Percentiles rank a stretch among this genome's conserved stretches.
Evolutionary conservation across 495 filamentous ascomycete genomes (phyloP).

Genomic region (Penicillium cinerascens): DNA sequence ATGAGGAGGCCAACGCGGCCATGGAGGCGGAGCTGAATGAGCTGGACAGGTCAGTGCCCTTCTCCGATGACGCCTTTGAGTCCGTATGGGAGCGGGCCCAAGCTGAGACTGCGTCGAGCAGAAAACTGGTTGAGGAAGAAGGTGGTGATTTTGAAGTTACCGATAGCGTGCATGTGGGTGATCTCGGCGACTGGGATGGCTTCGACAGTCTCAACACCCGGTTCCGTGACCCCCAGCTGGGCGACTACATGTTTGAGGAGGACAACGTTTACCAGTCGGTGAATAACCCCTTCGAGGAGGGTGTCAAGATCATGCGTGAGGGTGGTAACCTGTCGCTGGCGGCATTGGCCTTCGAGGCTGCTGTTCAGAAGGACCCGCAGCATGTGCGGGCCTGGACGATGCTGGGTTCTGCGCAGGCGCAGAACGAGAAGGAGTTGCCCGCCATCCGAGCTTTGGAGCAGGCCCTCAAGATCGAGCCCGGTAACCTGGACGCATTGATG

Average conservation of each 20-base stretch:
- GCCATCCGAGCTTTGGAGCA: slow-evolving; percentile 98
- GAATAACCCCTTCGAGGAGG: slow-evolving; percentile 81
- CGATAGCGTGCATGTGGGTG: slow-evolving; percentile 60
- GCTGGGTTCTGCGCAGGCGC: slow-evolving; percentile 86
- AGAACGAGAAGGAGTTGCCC: slow-evolving; percentile 96
- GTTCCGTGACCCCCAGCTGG: slow-evolving; percentile 67
- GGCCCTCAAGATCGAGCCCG: slow-evolving; percentile 79
- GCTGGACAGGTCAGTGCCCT: slow-evolving; percentile 77
- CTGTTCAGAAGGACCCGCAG: slow-evolving; percentile 80
- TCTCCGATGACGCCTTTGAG: slow-evolving; percentile 73
- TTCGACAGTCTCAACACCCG: slow-evolving; percentile 62
- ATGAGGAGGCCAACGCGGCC: slow-evolving; percentile 68
- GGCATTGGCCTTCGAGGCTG: slow-evolving; percentile 95
- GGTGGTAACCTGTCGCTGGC: slow-evolving; percentile 93
- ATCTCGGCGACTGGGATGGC: slow-evolving; percentile 66
- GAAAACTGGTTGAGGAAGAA: slow-evolving; percentile 66
- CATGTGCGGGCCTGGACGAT: slow-evolving; percentile 92
- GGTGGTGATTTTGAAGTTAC: slow-evolving; percentile 51
- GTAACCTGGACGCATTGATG: slow-evolving; percentile 88
- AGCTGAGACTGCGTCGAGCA: slow-evolving; percentile 70
- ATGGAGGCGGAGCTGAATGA: slow-evolving; percentile 88
- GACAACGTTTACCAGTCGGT: slow-evolving; percentile 81
- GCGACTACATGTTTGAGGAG: slow-evolving; percentile 91
- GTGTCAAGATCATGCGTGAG: slow-evolving; percentile 82
- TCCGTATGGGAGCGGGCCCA: slow-evolving; percentile 82